These are phyloP conservation scores for Kwoniella shivajii DNA, from an alignment of 1,284 basidiomycete genomes.

Conservation along the genomic window DNA sequence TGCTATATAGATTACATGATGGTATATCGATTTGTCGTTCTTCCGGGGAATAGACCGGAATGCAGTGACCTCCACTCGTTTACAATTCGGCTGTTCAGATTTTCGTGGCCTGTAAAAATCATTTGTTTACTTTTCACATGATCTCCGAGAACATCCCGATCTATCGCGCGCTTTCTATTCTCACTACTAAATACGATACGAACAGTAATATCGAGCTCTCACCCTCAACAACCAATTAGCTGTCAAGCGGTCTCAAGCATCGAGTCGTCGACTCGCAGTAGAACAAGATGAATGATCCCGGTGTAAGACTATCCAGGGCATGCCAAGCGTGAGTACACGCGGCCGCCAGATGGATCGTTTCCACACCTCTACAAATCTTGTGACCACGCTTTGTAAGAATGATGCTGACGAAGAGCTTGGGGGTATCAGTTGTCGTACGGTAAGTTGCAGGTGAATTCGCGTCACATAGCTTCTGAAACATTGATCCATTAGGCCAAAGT, in stretches of 20 bases:
- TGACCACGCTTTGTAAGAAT: no score
- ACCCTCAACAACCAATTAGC: neutral
- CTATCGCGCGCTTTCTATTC: neutral
- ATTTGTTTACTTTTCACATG: neutral
- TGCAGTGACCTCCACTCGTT: neutral
- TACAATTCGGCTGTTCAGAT: neutral
- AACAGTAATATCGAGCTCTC: neutral
- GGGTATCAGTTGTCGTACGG: no score
- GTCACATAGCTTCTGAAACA: no score
- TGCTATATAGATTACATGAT: no score
- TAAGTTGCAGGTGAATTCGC: no score
- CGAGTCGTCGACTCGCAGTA: neutral
- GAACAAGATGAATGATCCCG: neutral
- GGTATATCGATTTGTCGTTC: neutral
- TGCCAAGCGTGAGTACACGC: conserved; percentile 5
- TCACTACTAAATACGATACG: neutral
- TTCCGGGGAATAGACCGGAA: neutral
- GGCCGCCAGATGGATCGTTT: no score
- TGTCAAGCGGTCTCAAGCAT: neutral
- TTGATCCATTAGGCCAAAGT: neutral
- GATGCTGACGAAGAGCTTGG: no score
- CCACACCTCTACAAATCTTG: no score
- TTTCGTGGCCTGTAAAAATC: no score
- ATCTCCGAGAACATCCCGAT: neutral
- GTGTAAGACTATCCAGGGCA: neutral